Evolutionary conservation across 2,329 filamentous ascomycete genomes (phyloP).

Genomic region (Pseudocercospora macadamiae): DNA sequence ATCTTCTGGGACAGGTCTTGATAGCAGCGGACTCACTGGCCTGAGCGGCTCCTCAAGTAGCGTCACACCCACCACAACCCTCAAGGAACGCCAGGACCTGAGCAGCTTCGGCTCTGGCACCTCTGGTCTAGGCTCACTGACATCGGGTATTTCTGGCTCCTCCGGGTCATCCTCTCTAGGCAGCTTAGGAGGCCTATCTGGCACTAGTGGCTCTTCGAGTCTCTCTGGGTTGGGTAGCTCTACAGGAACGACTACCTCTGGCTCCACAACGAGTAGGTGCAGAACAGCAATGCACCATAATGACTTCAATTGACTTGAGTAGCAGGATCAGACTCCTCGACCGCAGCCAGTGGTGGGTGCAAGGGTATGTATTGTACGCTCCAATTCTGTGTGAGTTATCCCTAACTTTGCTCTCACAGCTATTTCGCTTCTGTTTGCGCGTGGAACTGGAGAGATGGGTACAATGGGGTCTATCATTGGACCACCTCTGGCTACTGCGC

Average conservation of each 20-base stretch:
- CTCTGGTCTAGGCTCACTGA: conserved; percentile 1
- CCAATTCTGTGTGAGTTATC: conserved; percentile 23
- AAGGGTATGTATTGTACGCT: no score
- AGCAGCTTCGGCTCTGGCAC: not conserved
- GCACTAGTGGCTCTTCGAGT: not conserved
- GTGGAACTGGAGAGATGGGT: conserved; percentile 58
- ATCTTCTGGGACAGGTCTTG: conserved; percentile 9
- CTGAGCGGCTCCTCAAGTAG: not conserved
- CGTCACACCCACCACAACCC: not conserved
- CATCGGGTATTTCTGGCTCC: not conserved
- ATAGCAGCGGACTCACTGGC: conserved; percentile 8
- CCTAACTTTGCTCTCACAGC: conserved; percentile 17
- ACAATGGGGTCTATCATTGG: conserved; percentile 51
- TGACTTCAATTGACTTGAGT: no score
- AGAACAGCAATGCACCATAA: no score
- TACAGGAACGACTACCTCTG: not conserved
- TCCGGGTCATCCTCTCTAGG: not conserved
- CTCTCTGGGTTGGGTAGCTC: not conserved
- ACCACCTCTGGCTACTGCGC: conserved; percentile 26
- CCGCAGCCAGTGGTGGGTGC: conserved; percentile 8
- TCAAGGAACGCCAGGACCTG: conserved; percentile 11
- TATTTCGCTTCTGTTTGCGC: conserved; percentile 60
- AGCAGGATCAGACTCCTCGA: not conserved
- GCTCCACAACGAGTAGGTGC: not conserved
- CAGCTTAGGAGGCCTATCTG: not conserved